Conservation (phyloP, 768 basidiomycete species). For the Dioszegia crocea region DNA sequence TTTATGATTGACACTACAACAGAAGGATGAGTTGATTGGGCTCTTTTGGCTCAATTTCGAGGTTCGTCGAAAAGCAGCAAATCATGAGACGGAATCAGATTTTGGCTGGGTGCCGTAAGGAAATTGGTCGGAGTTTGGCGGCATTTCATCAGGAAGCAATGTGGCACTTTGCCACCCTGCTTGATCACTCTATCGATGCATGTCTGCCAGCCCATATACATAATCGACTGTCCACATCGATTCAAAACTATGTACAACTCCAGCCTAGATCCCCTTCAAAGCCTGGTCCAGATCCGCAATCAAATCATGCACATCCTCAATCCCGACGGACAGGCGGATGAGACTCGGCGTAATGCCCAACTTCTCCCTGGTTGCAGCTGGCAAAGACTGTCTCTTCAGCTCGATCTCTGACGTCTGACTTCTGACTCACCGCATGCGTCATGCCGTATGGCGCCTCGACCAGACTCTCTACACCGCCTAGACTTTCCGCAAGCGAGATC, state of each 20-base stretch:
- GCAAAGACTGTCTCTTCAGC: constrained; percentile 23
- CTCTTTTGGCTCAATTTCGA: no score
- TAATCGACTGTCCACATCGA: no score
- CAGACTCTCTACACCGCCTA: constrained; percentile 89
- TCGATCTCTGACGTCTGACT: background rate
- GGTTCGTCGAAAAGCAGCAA: no score
- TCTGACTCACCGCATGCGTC: constrained; percentile 65
- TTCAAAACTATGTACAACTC: background rate
- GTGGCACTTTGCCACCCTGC: background rate
- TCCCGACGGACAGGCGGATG: constrained; percentile 75
- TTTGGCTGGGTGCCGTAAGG: no score
- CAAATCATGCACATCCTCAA: constrained; percentile 83
- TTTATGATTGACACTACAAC: background rate
- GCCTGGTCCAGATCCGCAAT: constrained; percentile 67
- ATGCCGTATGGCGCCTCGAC: constrained; percentile 81
- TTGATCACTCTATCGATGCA: background rate
- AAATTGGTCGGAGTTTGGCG: constrained; percentile 6
- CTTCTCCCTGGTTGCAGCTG: constrained; percentile 31
- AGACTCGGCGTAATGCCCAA: constrained; percentile 51
- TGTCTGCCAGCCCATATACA: background rate
- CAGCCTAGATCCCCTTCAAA: constrained; percentile 49
- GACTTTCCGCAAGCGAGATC: constrained; percentile 77
- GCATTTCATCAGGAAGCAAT: background rate
- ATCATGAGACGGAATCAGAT: constrained; percentile 9
- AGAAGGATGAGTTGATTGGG: no score